Conservation (phyloP, 2,329 filamentous ascomycete species). For the Xylaria sp. region DNA sequence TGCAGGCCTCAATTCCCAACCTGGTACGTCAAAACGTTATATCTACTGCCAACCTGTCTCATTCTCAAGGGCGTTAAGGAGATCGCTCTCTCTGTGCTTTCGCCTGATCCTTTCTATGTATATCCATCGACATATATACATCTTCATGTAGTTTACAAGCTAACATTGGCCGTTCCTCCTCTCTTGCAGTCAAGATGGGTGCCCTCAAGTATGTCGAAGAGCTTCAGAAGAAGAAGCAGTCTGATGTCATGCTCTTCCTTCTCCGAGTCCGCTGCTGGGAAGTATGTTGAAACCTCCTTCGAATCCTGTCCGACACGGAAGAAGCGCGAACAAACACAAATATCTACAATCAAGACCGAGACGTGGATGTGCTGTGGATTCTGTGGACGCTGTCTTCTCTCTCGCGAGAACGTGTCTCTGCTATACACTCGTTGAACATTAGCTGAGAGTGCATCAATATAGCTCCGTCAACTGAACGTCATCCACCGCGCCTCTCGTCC, state of each 20-base stretch:
- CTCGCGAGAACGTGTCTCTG: conserved; percentile 66
- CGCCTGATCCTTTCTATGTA: neutral
- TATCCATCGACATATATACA: conserved; percentile 1
- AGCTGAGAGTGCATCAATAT: conserved; percentile 99
- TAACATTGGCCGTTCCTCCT: conserved; percentile 38
- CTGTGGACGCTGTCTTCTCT: conserved; percentile 51
- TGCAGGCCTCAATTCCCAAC: conserved; percentile 51
- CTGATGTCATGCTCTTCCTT: conserved; percentile 99
- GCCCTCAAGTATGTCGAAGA: conserved; percentile 99
- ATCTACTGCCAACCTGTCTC: neutral
- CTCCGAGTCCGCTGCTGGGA: conserved; percentile 99
- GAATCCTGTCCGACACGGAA: conserved; percentile 44
- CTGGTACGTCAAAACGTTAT: conserved; percentile 47
- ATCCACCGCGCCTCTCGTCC: conserved; percentile 99
- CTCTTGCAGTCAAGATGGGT: conserved; percentile 82
- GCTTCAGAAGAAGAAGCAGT: conserved; percentile 99
- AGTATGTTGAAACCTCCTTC: conserved; percentile 72
- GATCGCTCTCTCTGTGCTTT: neutral
- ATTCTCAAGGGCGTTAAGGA: neutral
- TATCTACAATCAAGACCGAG: conserved; percentile 47
- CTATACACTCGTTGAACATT: conserved; percentile 99
- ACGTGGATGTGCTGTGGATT: conserved; percentile 51
- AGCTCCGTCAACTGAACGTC: conserved; percentile 99
- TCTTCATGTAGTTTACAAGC: conserved; percentile 27
- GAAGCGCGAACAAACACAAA: conserved; percentile 44